A percentile compares a stretch with the other conserved stretches of the same genome.
phyloP scores from a whole-genome alignment of 2,329 filamentous ascomycete genomes.

The Trematosphaeria pertusa region DNA sequence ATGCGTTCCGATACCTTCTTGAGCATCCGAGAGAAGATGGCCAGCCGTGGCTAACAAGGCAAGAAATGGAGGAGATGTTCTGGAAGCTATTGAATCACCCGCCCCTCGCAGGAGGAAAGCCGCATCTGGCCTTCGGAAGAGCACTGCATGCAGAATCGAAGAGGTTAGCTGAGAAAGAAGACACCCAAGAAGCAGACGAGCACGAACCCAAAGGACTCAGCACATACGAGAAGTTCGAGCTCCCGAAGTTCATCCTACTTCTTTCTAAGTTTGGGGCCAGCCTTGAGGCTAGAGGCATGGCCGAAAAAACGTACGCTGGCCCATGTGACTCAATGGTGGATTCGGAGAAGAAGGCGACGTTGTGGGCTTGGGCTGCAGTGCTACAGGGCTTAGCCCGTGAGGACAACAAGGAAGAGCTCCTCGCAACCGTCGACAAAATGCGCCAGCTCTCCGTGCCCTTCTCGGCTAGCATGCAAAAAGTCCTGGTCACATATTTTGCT shows the following conservation, averaged over 20 bases:
- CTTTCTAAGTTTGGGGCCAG: conserved; percentile 34
- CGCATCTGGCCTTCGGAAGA: conserved; percentile 51
- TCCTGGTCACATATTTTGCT: conserved; percentile 70
- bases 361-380: conserved; percentile 46
- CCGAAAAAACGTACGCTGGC: conserved; percentile 11
- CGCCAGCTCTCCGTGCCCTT: conserved; percentile 49
- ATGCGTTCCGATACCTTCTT: conserved; percentile 68
- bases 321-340: conserved; percentile 12
- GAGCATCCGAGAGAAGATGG: conserved; percentile 32
- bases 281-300: conserved; percentile 34
- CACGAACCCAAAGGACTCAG: neutral
- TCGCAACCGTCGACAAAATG: conserved; percentile 62
- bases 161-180: conserved; percentile 5
- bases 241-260: conserved; percentile 22
- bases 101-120: conserved; percentile 45
- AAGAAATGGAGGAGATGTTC: conserved; percentile 25
- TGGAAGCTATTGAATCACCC: conserved; percentile 25
- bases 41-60: conserved; percentile 38
- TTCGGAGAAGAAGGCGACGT: conserved; percentile 2
- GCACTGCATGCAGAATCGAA: conserved; percentile 39
- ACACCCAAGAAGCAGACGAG: neutral
- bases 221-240: conserved; percentile 2
- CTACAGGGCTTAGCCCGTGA: conserved; percentile 69
- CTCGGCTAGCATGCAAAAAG: conserved; percentile 49
- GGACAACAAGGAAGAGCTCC: conserved; percentile 63